These are phyloP conservation scores for Oryza meridionalis DNA, from an alignment of 176 grass and related monocot species.

Conservation along the genomic window DNA sequence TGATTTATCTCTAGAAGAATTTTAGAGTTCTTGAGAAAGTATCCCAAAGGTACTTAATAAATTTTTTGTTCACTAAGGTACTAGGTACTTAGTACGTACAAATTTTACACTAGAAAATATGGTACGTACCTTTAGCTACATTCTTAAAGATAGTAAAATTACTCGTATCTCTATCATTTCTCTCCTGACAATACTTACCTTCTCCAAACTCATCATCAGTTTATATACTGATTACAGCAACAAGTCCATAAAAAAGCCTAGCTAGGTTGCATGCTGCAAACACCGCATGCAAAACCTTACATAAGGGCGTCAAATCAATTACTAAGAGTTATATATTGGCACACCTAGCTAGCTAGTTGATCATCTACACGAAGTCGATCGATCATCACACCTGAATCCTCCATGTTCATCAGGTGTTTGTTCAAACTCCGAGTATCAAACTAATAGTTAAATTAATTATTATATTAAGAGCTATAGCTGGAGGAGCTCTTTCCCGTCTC, in stretches of 20 bases:
- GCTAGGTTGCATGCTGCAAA: background rate
- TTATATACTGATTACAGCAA: background rate
- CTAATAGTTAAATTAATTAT: background rate
- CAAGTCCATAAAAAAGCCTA: background rate
- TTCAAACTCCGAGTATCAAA: background rate
- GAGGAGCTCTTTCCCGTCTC: conserved; percentile 44
- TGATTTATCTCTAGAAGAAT: background rate
- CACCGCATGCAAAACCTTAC: background rate
- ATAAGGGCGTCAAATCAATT: background rate
- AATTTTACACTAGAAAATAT: too few relatives aligned
- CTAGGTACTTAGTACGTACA: too few relatives aligned
- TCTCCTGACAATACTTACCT: background rate
- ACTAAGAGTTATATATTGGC: background rate
- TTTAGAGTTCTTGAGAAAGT: too few relatives aligned
- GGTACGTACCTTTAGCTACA: too few relatives aligned
- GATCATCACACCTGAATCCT: background rate
- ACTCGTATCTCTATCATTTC: too few relatives aligned
- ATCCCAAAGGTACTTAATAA: too few relatives aligned
- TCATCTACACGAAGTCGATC: background rate
- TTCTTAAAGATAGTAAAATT: too few relatives aligned
- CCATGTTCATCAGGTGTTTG: background rate
- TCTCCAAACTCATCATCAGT: background rate
- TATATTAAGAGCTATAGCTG: conserved; percentile 31
- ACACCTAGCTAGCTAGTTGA: background rate
- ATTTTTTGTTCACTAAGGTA: too few relatives aligned